Percentiles rank a stretch among this genome's conserved stretches.
Conservation (phyloP, 2,329 filamentous ascomycete species). For the Aspergillus pseudoglaucus region DNA sequence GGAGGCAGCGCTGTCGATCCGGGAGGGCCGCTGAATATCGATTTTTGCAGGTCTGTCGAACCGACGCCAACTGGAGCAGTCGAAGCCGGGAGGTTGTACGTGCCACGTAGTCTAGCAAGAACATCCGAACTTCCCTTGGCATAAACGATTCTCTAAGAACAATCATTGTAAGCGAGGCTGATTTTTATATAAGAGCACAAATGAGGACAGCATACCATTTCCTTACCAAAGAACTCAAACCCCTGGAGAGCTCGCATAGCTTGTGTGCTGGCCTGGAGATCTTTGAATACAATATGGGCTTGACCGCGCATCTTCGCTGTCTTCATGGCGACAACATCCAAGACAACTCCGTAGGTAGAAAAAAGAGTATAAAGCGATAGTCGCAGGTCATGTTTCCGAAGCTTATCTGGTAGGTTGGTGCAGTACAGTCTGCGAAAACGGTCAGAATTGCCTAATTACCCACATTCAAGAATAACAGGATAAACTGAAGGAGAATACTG, state of each 20-base stretch:
- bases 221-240: constrained; percentile 74
- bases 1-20: constrained; percentile 39
- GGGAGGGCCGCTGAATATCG: constrained; percentile 64
- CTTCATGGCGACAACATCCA: constrained; percentile 86
- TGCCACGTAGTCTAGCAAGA: constrained; percentile 85
- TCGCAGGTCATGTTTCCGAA: constrained; percentile 81
- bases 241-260: constrained; percentile 86
- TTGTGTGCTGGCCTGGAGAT: constrained; percentile 85
- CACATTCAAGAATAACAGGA: constrained; percentile 1
- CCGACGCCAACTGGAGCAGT: constrained; percentile 49
- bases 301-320: constrained; percentile 92
- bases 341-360: constrained; percentile 83
- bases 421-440: constrained; percentile 68
- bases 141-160: constrained; percentile 73
- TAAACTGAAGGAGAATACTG: constrained; percentile 29
- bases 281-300: constrained; percentile 84
- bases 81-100: constrained; percentile 64
- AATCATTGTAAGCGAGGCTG: constrained; percentile 4
- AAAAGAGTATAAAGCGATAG: constrained; percentile 88
- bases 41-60: constrained; percentile 69
- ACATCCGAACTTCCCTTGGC: constrained; percentile 84
- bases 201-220: constrained; percentile 60
- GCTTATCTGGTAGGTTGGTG: constrained; percentile 80
- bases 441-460: constrained; percentile 13
- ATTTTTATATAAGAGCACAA: background rate